These are phyloP conservation scores for Clarkia xantiana DNA, from an alignment of 345 rosid species.

Conservation along the genomic window DNA sequence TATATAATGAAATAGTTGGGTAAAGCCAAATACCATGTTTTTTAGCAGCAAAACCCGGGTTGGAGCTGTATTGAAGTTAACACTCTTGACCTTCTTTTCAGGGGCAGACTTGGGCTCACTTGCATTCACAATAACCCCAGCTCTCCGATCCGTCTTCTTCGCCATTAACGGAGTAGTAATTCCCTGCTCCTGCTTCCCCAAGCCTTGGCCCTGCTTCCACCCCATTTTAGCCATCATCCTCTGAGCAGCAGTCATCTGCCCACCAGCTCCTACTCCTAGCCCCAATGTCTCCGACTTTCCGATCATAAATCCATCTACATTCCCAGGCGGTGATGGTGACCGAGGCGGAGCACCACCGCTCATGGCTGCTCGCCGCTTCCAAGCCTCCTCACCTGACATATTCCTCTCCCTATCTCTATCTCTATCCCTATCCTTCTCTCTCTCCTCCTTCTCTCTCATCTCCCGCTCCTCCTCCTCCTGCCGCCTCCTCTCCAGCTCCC, in stretches of 20 bases:
- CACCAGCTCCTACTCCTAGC: slow-evolving; percentile 90
- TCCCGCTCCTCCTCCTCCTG: slow-evolving; percentile 77
- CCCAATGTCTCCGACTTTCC: slow-evolving; percentile 86
- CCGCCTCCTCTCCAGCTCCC: slow-evolving; percentile 72
- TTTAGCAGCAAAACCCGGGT: slow-evolving; percentile 75
- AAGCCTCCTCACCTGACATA: slow-evolving; percentile 94
- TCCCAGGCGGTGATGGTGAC: slow-evolving; percentile 63
- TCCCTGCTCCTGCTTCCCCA: slow-evolving; percentile 92
- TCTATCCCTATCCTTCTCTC: slow-evolving; percentile 30
- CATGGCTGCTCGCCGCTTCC: slow-evolving; percentile 93
- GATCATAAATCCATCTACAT: slow-evolving; percentile 45
- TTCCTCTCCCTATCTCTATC: slow-evolving; percentile 26
- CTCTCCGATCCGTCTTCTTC: slow-evolving; percentile 90
- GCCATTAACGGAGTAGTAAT: slow-evolving; percentile 97
- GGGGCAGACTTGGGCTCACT: slow-evolving; percentile 36
- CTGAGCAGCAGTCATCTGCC: slow-evolving; percentile 99
- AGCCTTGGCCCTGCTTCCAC: slow-evolving; percentile 98
- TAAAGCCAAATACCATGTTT: slow-evolving; percentile 56
- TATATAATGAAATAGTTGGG: neutral
- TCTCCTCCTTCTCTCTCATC: slow-evolving; percentile 28
- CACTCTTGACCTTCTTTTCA: slow-evolving; percentile 92
- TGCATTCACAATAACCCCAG: slow-evolving; percentile 94
- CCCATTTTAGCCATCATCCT: slow-evolving; percentile 99
- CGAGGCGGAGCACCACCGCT: slow-evolving; percentile 49
- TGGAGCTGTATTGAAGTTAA: slow-evolving; percentile 64